Evolutionary conservation across 768 basidiomycete genomes (phyloP), one percentile per base, ranked within the genome.

Genomic region (Lactifluus subvellereus): DNA sequence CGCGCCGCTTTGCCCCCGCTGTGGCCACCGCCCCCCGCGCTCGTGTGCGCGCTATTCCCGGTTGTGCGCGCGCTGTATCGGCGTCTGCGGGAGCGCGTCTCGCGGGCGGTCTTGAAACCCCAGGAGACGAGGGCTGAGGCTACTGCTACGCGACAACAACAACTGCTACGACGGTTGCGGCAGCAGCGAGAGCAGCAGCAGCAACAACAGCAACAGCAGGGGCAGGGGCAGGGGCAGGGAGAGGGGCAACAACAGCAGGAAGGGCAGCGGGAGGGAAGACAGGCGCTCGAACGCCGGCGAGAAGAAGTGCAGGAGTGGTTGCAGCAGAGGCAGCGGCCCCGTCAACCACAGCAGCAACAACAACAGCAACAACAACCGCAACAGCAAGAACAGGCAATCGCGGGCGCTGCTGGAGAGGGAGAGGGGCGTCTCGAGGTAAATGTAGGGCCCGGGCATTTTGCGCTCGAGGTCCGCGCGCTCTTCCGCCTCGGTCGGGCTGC

Each of bases 11-110:
- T 70, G 16, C 33, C 22, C 22, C 22, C 72, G 32, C 57, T 61
- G 52, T 77, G 75, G 75, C 76, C 76, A 3, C 76, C 76, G 1
- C 70, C 71, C 0, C 76, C 76, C 0, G 45, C 70, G 18, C 70
- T 75, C 63, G 64, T 69, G 5, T 69, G 70, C 18, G 45, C 72
- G 42, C 57, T 72, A 45, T 70, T 71, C 59, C 74, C 74, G 2
- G 4, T 71, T 50, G n/a, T 74, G 30, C 62, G 68, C 45, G 30
- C 42, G 6, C 20, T 70, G 18, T 77, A 77, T 60, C 57, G 62
- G 11, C 61, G 57, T 14, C 38, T 58, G n/a, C 69, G 69, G 32
- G 27, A 52, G 16, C 65, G 58, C n/a, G 33, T 76, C 50, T 64
- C 60, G 11, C 53, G 66, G 27, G 69, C 64, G 57, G 59, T 72